Conservation (phyloP, 768 basidiomycete genomes). For the Crucibulum laeve region DNA sequence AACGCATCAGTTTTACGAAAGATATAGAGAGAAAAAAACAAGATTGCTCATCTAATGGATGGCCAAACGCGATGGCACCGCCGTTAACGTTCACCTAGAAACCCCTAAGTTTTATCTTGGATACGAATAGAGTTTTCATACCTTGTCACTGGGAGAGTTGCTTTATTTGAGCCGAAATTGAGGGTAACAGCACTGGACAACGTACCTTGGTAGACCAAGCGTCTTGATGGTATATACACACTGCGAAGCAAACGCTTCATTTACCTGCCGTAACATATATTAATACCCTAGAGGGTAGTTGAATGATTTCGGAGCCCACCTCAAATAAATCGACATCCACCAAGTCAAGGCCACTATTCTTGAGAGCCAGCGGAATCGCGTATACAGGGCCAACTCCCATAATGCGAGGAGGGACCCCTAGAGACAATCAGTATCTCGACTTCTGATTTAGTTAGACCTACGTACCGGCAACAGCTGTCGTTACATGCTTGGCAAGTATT, state of each 20-base stretch:
- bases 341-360: slow-evolving; percentile 58
- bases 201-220: slow-evolving; percentile 51
- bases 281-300: neutral
- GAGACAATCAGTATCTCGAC: neutral
- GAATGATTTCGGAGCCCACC: slow-evolving; percentile 30
- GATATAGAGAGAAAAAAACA: slow-evolving; percentile 1
- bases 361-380: slow-evolving; percentile 78
- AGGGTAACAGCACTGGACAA: slow-evolving; percentile 1
- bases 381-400: slow-evolving; percentile 86
- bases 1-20: neutral
- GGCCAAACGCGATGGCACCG: slow-evolving; percentile 84
- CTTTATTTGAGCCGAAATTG: slow-evolving; percentile 1
- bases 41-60: slow-evolving; percentile 68
- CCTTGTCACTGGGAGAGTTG: slow-evolving; percentile 30
- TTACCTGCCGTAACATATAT: slow-evolving; percentile 49
- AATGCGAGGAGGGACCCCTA: slow-evolving; percentile 72
- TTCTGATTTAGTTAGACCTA: slow-evolving; percentile 1
- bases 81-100: slow-evolving; percentile 80
- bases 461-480: slow-evolving; percentile 65
- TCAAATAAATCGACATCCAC: slow-evolving; percentile 80
- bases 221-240: slow-evolving; percentile 68
- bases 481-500: slow-evolving; percentile 75
- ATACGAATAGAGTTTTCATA: too few relatives aligned
- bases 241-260: slow-evolving; percentile 89
- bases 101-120: neutral